Evolutionary conservation across 2,329 filamentous ascomycete species (phyloP).

Genomic region (Huntiella abstrusa): DNA sequence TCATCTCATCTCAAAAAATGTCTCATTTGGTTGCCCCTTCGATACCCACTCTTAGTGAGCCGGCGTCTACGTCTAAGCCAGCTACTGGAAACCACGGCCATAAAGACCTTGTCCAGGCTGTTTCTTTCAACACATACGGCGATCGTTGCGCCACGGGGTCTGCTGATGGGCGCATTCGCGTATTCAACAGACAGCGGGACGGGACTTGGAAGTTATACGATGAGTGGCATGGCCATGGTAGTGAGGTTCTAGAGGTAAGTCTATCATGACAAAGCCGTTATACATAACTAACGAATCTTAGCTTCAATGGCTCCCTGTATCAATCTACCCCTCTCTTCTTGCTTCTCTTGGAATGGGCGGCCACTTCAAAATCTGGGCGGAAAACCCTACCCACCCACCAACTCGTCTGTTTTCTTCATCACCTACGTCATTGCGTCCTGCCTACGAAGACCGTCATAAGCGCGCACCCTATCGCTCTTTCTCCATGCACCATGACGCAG

Average conservation of each 20-base stretch:
- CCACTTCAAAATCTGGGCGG: slow-evolving; percentile 79
- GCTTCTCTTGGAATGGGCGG: slow-evolving; percentile 76
- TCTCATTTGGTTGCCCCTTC: slow-evolving; percentile 11
- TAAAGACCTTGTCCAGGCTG: slow-evolving; percentile 62
- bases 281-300: slow-evolving; percentile 19
- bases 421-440: slow-evolving; percentile 23
- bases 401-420: slow-evolving; percentile 61
- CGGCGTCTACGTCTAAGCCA: slow-evolving; percentile 26
- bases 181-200: slow-evolving; percentile 71
- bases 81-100: slow-evolving; percentile 54
- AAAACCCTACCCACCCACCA: slow-evolving; percentile 63
- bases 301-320: slow-evolving; percentile 88
- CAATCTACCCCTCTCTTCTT: slow-evolving; percentile 67
- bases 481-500: slow-evolving; percentile 66
- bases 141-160: slow-evolving; percentile 82
- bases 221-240: slow-evolving; percentile 77
- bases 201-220: slow-evolving; percentile 65
- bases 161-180: slow-evolving; percentile 79
- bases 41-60: slow-evolving; percentile 22
- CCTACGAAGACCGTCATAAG: slow-evolving; percentile 37
- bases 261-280: background rate
- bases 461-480: slow-evolving; percentile 56
- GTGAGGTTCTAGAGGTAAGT: slow-evolving; percentile 70
- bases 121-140: slow-evolving; percentile 83
- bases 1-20: slow-evolving; percentile 3